Percentiles rank a stretch among this genome's conserved stretches.
These are phyloP conservation scores for Cyclostephanos tholiformis DNA, from an alignment of 108 stramenopile genomes.

Conservation along the genomic window DNA sequence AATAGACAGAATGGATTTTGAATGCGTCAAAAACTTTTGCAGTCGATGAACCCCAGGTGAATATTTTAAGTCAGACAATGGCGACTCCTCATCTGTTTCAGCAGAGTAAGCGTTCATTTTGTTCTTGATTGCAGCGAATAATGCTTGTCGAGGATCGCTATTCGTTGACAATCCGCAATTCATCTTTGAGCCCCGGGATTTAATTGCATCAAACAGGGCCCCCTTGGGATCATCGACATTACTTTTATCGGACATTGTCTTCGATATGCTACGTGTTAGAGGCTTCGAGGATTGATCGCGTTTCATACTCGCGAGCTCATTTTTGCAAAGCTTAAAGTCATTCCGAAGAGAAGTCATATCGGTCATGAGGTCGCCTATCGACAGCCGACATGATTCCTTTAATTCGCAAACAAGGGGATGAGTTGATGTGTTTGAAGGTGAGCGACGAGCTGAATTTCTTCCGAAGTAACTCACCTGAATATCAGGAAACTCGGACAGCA, in stretches of 20 bases:
- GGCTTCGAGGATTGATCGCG: slow-evolving; percentile 50
- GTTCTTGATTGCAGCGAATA: slow-evolving; percentile 51
- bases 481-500: slow-evolving; percentile 67
- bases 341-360: slow-evolving; percentile 60
- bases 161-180: slow-evolving; percentile 4
- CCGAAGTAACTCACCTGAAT: slow-evolving; percentile 50
- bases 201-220: slow-evolving; percentile 57
- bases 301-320: slow-evolving; percentile 65
- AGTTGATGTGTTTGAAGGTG: neutral
- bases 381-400: slow-evolving; percentile 65
- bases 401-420: neutral
- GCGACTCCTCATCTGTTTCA: slow-evolving; percentile 10
- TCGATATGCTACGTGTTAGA: slow-evolving; percentile 23
- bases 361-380: slow-evolving; percentile 62
- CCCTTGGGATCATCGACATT: slow-evolving; percentile 41
- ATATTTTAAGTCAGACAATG: slow-evolving; percentile 20
- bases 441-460: neutral
- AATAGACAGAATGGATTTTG: slow-evolving; percentile 38
- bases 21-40: slow-evolving; percentile 64
- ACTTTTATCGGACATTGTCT: slow-evolving; percentile 20
- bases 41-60: slow-evolving; percentile 60
- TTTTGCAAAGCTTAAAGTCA: slow-evolving; percentile 62
- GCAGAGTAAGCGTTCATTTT: slow-evolving; percentile 8
- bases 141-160: slow-evolving; percentile 41
- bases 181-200: slow-evolving; percentile 21